These are phyloP conservation scores for Fusarium albosuccineum DNA, from an alignment of 2,329 filamentous ascomycete species.

Conservation along the genomic window DNA sequence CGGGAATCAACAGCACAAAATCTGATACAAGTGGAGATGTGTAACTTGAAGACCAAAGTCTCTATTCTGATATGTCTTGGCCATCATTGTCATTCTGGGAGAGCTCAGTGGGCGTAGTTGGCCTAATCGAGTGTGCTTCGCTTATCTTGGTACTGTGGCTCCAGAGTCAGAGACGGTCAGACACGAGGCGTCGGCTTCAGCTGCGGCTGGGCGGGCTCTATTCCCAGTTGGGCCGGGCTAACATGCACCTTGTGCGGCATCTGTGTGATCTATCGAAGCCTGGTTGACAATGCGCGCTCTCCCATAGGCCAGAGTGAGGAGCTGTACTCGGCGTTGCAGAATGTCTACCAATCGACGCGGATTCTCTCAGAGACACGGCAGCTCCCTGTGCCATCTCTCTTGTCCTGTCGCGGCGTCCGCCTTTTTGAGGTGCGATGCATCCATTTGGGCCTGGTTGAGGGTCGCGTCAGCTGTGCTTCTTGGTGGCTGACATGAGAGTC, in stretches of 20 bases:
- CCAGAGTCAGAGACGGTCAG: background rate
- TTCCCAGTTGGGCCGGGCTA: slow-evolving; percentile 5
- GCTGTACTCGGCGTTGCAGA: background rate
- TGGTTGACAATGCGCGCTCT: slow-evolving; percentile 7
- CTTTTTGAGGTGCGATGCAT: background rate
- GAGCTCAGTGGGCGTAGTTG: too few relatives aligned
- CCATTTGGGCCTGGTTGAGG: background rate
- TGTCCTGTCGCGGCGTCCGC: background rate
- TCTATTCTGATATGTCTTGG: background rate
- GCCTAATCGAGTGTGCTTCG: too few relatives aligned
- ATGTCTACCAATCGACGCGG: slow-evolving; percentile 1
- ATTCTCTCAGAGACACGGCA: background rate
- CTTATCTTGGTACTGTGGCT: too few relatives aligned
- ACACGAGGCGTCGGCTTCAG: background rate
- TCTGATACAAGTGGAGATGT: background rate
- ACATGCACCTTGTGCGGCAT: slow-evolving; percentile 6
- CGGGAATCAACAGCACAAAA: background rate
- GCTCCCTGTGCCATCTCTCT: background rate
- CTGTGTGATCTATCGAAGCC: slow-evolving; percentile 1
- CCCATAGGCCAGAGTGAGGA: background rate
- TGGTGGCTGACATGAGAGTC: slow-evolving; percentile 5
- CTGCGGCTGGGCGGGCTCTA: slow-evolving; percentile 3
- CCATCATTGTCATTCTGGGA: background rate
- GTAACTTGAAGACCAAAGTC: background rate
- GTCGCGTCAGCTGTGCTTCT: slow-evolving; percentile 3